Percentiles rank a stretch among this genome's conserved stretches.
phyloP scores from a whole-genome alignment of 2,329 filamentous ascomycete species.

The Aspergillus intermedius region DNA sequence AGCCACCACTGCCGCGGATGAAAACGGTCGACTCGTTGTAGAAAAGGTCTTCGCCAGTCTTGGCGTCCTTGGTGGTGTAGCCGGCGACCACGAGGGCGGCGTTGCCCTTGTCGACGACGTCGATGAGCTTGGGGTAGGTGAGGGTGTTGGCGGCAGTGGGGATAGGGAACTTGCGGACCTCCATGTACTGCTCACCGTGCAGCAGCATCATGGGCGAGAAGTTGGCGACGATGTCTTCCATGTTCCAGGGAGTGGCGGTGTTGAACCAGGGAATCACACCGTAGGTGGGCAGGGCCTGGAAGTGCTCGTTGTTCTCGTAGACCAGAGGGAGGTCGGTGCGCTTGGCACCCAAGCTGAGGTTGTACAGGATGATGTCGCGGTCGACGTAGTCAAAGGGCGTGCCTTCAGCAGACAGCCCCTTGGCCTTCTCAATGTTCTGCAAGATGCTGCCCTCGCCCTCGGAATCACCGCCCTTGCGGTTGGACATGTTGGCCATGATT shows the following conservation, averaged over 20 bases:
- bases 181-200: conserved; percentile 97
- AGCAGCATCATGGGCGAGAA: conserved; percentile 98
- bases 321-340: conserved; percentile 79
- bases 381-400: conserved; percentile 79
- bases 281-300: conserved; percentile 91
- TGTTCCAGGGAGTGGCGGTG: conserved; percentile 69
- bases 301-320: conserved; percentile 84
- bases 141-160: conserved; percentile 73
- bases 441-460: conserved; percentile 58
- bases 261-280: conserved; percentile 94
- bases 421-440: conserved; percentile 66
- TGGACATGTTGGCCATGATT: conserved; percentile 78
- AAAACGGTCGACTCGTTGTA: conserved; percentile 96
- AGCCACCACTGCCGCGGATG: conserved; percentile 83
- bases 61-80: conserved; percentile 75
- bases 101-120: conserved; percentile 92
- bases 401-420: conserved; percentile 63
- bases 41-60: conserved; percentile 82
- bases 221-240: conserved; percentile 82
- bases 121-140: conserved; percentile 73
- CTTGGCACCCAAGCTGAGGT: conserved; percentile 88
- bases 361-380: conserved; percentile 88
- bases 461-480: conserved; percentile 52
- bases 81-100: conserved; percentile 77
- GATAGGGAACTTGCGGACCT: conserved; percentile 85